A percentile compares a stretch with the other conserved stretches of the same genome.
Evolutionary conservation across 2,329 filamentous ascomycete genomes (phyloP).

Genomic region (Arthrobotrys musiformis): DNA sequence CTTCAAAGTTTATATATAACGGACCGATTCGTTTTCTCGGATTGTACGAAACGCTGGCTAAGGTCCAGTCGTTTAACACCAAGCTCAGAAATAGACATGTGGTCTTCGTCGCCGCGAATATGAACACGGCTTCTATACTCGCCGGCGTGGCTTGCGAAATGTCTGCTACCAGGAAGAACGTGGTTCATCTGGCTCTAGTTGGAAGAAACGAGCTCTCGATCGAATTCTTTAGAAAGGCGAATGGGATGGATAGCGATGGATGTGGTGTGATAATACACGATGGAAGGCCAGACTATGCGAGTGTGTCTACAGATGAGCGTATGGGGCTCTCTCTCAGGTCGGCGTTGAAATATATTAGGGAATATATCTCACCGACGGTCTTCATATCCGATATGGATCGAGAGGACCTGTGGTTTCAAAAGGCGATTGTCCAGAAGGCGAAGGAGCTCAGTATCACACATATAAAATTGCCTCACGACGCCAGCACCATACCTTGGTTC

Average conservation of each 20-base stretch:
- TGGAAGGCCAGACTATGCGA: conserved; percentile 78
- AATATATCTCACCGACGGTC: conserved; percentile 80
- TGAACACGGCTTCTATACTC: conserved; percentile 58
- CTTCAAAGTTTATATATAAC: conserved; percentile 41
- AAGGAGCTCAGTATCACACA: conserved; percentile 70
- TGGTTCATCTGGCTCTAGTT: conserved; percentile 84
- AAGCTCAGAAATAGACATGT: conserved; percentile 53
- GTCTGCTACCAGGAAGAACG: conserved; percentile 74
- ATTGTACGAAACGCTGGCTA: conserved; percentile 47
- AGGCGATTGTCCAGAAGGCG: conserved; percentile 70
- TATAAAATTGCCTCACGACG: conserved; percentile 77
- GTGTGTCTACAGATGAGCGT: conserved; percentile 75
- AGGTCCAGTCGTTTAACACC: conserved; percentile 31
- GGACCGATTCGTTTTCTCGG: conserved; percentile 45
- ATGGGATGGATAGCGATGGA: conserved; percentile 71
- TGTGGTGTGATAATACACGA: conserved; percentile 77
- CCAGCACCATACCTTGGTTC: conserved; percentile 78
- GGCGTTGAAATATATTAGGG: conserved; percentile 76
- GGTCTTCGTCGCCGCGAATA: conserved; percentile 58
- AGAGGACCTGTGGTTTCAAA: conserved; percentile 77
- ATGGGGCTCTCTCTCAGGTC: conserved; percentile 73
- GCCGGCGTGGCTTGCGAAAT: conserved; percentile 80
- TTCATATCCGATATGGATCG: conserved; percentile 75
- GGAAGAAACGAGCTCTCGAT: conserved; percentile 77
- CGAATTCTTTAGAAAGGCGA: conserved; percentile 76